Evolutionary conservation across 305 asterid species (phyloP), one percentile per base, ranked within the genome.

Genomic region (Andrographis paniculata): DNA sequence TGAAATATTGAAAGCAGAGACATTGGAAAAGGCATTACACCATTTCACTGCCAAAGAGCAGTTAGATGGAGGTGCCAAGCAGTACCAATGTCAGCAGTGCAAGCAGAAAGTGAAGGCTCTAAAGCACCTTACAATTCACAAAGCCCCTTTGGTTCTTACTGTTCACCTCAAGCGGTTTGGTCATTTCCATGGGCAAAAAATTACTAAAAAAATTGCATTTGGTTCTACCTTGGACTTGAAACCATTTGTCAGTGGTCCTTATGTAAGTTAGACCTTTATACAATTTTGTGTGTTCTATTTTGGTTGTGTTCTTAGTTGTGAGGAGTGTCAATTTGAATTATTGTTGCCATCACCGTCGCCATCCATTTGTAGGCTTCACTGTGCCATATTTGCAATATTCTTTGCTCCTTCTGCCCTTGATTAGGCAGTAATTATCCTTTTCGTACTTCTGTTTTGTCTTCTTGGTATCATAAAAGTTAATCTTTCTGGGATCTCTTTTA

Each of bases 51-150:
- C 94, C 53, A 70, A 72, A 71, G 99, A 91, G 69, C 78, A 62
- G 52, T 72, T 91, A 62, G 99, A 91, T 69, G 96, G 99, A 48
- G 99, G 96, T 62, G 80, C 74, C 49, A 83, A 60, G 73, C 86
- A 73, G 65, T 91, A 91, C 64, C 94, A 87, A 62, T 91, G 96
- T 60, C 87, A 87, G 68, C 93, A 84, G 47, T 91, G 99, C 82
- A 87, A 76, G 53, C 93, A 91, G 71, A 91, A 91, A 75, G 99
- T 87, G 40, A 80, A 45, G 76, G 96, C 99, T 51, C 72, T 71
- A 53, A 91, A 91, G 79, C 96, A 88, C 74, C 84, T 87, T 19
- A 71, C 94, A 9, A 52, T 91, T 56, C 57, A 84, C 71, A 77
- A 81, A 66, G 89, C 96, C 37, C 99, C 99, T 60, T 65, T 77